A percentile compares a stretch with the other conserved stretches of the same genome.
Conservation (phyloP, 2,329 filamentous ascomycete genomes). For the Penicillium frequentans region DNA sequence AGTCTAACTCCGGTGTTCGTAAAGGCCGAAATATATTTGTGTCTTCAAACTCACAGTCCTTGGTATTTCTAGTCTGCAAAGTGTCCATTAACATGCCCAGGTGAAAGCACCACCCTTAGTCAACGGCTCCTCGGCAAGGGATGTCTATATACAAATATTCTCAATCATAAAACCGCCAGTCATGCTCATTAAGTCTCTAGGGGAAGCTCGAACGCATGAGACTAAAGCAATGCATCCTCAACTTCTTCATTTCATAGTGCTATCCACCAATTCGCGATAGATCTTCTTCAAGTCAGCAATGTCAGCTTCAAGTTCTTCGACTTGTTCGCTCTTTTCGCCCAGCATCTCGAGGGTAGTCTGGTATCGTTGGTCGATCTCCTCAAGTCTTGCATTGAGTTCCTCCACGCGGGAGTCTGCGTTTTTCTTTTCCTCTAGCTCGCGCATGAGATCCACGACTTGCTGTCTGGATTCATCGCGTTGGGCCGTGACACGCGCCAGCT, state of each 20-base stretch:
- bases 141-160: background rate
- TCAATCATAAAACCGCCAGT: background rate
- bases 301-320: constrained; percentile 86
- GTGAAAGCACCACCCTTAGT: too few species aligned
- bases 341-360: constrained; percentile 91
- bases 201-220: background rate
- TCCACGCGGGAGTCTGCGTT: constrained; percentile 60
- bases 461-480: constrained; percentile 90
- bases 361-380: constrained; percentile 72
- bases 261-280: constrained; percentile 88
- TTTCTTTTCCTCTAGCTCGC: constrained; percentile 73
- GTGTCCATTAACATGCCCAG: too few species aligned
- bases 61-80: too few species aligned
- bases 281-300: constrained; percentile 93
- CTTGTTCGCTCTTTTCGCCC: constrained; percentile 93
- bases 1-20: too few species aligned
- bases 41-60: too few species aligned
- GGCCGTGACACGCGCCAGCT: constrained; percentile 73
- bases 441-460: constrained; percentile 88
- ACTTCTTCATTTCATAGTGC: constrained; percentile 64
- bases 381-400: constrained; percentile 67
- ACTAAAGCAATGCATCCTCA: background rate
- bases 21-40: too few species aligned
- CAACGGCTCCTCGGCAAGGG: too few species aligned
- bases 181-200: background rate